Conservation (phyloP, 192 early-diverging fungal species). For the Piromyces sp. region DNA sequence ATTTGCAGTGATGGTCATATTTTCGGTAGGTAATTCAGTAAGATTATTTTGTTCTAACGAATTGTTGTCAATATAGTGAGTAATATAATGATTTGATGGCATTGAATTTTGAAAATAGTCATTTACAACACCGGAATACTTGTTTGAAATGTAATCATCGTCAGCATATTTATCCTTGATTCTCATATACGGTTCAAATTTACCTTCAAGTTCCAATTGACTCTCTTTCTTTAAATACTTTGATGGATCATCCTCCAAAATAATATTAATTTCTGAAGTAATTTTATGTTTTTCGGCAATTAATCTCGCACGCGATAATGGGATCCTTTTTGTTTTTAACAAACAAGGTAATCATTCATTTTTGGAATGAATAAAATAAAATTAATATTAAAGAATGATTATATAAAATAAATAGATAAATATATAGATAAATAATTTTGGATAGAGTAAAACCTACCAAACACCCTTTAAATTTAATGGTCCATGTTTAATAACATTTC, state of each 20-base stretch:
- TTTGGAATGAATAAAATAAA: too few species aligned
- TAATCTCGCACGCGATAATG: not conserved
- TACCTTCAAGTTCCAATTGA: not conserved
- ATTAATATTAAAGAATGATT: too few species aligned
- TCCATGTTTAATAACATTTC: conserved; percentile 69
- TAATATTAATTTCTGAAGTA: not conserved
- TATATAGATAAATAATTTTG: not conserved
- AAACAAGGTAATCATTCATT: too few species aligned
- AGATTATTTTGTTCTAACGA: not conserved
- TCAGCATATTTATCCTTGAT: not conserved
- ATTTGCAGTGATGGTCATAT: not conserved
- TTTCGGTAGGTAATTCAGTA: not conserved
- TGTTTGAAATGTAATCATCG: not conserved
- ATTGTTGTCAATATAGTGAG: not conserved
- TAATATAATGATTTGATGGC: not conserved
- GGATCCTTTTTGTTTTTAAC: not conserved
- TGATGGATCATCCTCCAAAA: not conserved
- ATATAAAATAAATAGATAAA: too few species aligned
- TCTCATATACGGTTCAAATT: not conserved
- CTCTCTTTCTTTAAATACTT: not conserved
- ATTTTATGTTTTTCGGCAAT: not conserved
- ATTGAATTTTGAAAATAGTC: not conserved
- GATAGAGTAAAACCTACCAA: conserved; percentile 20
- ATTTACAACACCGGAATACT: not conserved
- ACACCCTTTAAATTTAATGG: conserved; percentile 78